Evolutionary conservation across 306 rosid species (phyloP).

Genomic region (Lithocarpus polystachyus): DNA sequence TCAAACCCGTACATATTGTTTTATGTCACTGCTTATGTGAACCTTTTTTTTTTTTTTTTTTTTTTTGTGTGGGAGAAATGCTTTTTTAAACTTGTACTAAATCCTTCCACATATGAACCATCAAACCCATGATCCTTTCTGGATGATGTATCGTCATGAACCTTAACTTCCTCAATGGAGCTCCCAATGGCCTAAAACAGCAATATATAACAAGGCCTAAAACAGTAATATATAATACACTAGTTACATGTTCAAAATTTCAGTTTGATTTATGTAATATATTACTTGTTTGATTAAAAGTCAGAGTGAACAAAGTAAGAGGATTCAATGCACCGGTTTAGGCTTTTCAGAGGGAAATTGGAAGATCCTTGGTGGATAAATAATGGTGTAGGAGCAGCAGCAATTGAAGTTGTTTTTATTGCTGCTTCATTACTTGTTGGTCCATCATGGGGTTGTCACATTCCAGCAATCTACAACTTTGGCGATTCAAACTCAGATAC

Average conservation of each 20-base stretch:
- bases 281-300: neutral
- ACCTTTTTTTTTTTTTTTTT: too few species aligned
- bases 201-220: too few species aligned
- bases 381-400: neutral
- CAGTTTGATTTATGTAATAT: neutral
- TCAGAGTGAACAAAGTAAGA: neutral
- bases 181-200: too few species aligned
- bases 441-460: conserved; percentile 8
- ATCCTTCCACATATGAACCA: too few species aligned
- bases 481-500: conserved; percentile 35
- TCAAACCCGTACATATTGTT: neutral
- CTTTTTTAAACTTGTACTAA: too few species aligned
- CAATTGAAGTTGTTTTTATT: conserved; percentile 20
- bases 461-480: conserved; percentile 29
- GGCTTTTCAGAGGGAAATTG: neutral
- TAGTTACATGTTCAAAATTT: neutral
- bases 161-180: too few species aligned
- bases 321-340: neutral
- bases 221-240: too few species aligned
- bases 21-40: too few species aligned
- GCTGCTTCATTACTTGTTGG: neutral
- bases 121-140: too few species aligned
- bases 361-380: neutral
- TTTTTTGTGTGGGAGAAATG: too few species aligned
- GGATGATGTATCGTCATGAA: too few species aligned